Base-by-base conservation (phyloP, 495 filamentous ascomycete species). In the Daldinia grandis region DNA sequence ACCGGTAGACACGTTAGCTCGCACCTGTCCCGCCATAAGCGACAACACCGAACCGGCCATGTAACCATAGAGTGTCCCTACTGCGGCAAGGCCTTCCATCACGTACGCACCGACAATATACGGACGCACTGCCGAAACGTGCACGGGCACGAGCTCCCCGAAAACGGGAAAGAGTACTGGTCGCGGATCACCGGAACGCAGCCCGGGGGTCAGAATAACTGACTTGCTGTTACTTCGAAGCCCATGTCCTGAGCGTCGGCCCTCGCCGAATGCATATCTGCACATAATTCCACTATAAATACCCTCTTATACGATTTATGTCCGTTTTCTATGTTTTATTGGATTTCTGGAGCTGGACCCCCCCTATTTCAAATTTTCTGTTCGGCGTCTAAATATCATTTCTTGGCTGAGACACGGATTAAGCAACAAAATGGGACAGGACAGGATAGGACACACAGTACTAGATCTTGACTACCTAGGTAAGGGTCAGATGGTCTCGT, bases 11-110 rank as follows among this genome's bases (percentile, higher is more conserved):
- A 65, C 17, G 42, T 38, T 0, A 62, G 49, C 49, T 65, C 69
- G 8, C 69, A 72, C 42, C 21, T 73, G 31, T 73, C 70, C 15
- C 60, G 70, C 8, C 70, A 73, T 25, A 68, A 55, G 24, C 55
- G 70, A 24, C 7, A 15, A 1, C 70, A 73, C 19, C 6, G 25
- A 21, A 42, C 50, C 2, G 0, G n/a, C 5, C 15, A 35, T 10
- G 38, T 2, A 10, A 17, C 17, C 0, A 55, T 47, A 42, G 19
- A 42, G 17, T 68, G 70, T 4, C 64, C 64, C 1, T 21, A 27
- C 9, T 73, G 70, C 49, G 17, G 1, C 25, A 73, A 73, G 44
- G 8, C 37, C 2, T 73, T 73, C 12, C 17, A 24, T 3, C 35
- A 38, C 3, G 30, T 12, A 5, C 70, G 70, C 24, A 73, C 70